phyloP scores from a whole-genome alignment of 2,329 filamentous ascomycete species.

The Leptosphaerulina australis region DNA sequence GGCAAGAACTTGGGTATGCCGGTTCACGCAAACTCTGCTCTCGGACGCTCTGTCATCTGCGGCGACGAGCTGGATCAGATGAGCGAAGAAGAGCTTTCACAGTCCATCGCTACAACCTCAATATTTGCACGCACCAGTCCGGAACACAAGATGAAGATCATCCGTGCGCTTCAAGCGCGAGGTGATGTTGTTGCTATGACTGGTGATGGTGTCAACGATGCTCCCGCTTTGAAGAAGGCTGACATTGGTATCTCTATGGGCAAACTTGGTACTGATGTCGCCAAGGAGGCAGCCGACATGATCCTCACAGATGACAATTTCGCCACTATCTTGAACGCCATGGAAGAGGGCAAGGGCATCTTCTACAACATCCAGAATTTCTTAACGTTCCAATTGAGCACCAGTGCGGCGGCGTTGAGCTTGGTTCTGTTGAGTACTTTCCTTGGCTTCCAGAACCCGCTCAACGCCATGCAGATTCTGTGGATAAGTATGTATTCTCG shows the following conservation, averaged over 20 bases:
- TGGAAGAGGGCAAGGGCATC: conserved; percentile 98
- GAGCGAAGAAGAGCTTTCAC: conserved; percentile 81
- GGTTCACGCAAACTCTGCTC: conserved; percentile 65
- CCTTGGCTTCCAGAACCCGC: conserved; percentile 89
- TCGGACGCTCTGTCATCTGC: conserved; percentile 74
- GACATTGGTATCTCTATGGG: conserved; percentile 99
- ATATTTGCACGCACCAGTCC: conserved; percentile 97
- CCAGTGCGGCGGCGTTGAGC: conserved; percentile 89
- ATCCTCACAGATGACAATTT: conserved; percentile 90
- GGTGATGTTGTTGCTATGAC: conserved; percentile 99
- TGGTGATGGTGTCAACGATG: conserved; percentile 96
- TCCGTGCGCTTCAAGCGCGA: conserved; percentile 85
- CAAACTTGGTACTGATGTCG: conserved; percentile 90
- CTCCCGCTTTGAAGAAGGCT: conserved; percentile 92
- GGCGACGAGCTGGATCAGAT: conserved; percentile 94
- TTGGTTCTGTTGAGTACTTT: conserved; percentile 92
- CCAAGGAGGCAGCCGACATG: conserved; percentile 95
- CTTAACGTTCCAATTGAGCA: conserved; percentile 96
- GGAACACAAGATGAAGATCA: conserved; percentile 98
- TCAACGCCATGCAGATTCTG: conserved; percentile 99
- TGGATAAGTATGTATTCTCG: conserved; percentile 84
- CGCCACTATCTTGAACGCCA: conserved; percentile 88
- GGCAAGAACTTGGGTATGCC: conserved; percentile 95
- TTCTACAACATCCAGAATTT: conserved; percentile 99
- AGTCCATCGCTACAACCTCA: conserved; percentile 84